Evolutionary conservation across 2,329 filamentous ascomycete genomes (phyloP).

Genomic region (Westerdykella sp.): DNA sequence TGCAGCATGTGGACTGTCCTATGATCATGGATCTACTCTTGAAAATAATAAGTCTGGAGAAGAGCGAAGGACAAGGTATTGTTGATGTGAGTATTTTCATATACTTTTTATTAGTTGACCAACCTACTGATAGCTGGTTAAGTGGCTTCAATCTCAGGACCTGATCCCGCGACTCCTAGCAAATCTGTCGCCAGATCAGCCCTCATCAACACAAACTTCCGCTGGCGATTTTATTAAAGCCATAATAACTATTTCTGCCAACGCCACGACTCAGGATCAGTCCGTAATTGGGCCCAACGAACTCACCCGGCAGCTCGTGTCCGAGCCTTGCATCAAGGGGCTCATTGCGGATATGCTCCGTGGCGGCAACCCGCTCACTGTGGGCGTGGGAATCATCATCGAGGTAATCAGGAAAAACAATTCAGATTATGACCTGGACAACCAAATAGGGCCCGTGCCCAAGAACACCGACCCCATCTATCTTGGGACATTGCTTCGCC

Average conservation of each 20-base stretch:
- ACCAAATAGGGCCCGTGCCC: constrained; percentile 71
- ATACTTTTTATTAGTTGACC: not conserved
- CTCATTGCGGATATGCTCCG: constrained; percentile 89
- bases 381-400: constrained; percentile 94
- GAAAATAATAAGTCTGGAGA: constrained; percentile 95
- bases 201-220: constrained; percentile 87
- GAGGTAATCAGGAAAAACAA: constrained; percentile 99
- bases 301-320: constrained; percentile 89
- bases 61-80: constrained; percentile 84
- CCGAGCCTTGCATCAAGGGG: constrained; percentile 71
- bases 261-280: constrained; percentile 95
- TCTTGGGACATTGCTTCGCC: constrained; percentile 77
- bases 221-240: constrained; percentile 97
- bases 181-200: constrained; percentile 78
- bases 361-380: constrained; percentile 88
- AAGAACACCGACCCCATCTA: constrained; percentile 93
- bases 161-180: constrained; percentile 81
- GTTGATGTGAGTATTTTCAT: constrained; percentile 64
- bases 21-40: constrained; percentile 97
- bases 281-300: constrained; percentile 99
- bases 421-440: constrained; percentile 94
- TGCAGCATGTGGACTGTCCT: constrained; percentile 91
- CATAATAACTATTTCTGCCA: constrained; percentile 97
- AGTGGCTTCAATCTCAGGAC: constrained; percentile 90
- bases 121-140: constrained; percentile 1